Evolutionary conservation across 495 filamentous ascomycete species (phyloP), one percentile per base, ranked within the genome.

Genomic region (Penicillium bovifimosum): DNA sequence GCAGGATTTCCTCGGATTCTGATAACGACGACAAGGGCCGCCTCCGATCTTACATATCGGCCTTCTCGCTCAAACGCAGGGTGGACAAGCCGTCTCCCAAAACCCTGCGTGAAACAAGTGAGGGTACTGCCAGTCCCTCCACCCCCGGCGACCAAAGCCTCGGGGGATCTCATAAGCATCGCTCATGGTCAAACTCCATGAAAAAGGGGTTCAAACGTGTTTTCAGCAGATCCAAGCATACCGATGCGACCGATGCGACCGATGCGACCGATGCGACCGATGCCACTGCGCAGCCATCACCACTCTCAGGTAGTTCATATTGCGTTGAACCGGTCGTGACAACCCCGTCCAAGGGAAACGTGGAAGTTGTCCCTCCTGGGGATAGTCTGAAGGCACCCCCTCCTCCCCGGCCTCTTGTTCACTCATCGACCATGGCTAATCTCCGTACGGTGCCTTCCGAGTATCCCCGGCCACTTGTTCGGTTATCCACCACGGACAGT

Each of bases 141-240:
- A 66, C 71, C 13, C 9, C 13, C n/a, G 26, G 63, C 42, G 41
- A 56, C 29, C 34, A 60, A 11, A 41, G 32, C 6, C 14, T 50
- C 0, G 75, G 69, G 35, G 60, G 64, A 17, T 55, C 85, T 29
- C 77, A 76, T 52, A 80, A 72, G 62, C 80, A 83, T 7, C 78
- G 84, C 41, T 79, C 76, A 16, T 75, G 84, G 9, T 88, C 86
- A 0, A 71, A 68, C 17, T 77, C 76, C 1, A 71, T 90, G 56
- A 87, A 81, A 56, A 76, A 76, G 34, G 82, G 78, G 38, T 40
- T 90, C 35, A 84, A 77, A 53, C 77, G 69, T 34, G 71, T 88
- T 5, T 84, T 87, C 54, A 72, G 74, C 5, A 38, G 69, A 33
- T 74, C 79, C 9, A 77, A 74, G n/a, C n/a, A n/a, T n/a, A n/a